A percentile compares a stretch with the other conserved stretches of the same genome.
These are phyloP conservation scores for Termitomyces sp. DNA, from an alignment of 768 basidiomycete genomes.

Conservation along the genomic window DNA sequence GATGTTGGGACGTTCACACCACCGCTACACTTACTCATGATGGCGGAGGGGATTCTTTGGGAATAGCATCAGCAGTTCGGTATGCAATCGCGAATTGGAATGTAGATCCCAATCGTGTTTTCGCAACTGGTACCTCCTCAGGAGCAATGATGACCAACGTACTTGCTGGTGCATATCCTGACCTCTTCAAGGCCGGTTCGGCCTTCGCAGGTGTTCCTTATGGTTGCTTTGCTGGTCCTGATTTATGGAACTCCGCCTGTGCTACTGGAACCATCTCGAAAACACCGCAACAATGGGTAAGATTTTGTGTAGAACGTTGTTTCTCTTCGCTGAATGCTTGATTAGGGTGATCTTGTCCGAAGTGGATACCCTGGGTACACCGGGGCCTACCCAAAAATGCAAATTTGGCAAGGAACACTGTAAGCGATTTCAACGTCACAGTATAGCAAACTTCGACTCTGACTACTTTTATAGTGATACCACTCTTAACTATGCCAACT, in stretches of 20 bases:
- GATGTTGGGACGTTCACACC: slow-evolving; percentile 53
- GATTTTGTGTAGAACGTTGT: slow-evolving; percentile 2
- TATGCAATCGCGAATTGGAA: slow-evolving; percentile 46
- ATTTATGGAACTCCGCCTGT: slow-evolving; percentile 46
- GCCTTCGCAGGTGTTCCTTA: slow-evolving; percentile 52
- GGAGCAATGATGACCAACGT: slow-evolving; percentile 64
- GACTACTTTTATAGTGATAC: slow-evolving; percentile 35
- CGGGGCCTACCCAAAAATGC: slow-evolving; percentile 46
- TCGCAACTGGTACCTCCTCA: slow-evolving; percentile 48
- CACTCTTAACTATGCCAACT: slow-evolving; percentile 48
- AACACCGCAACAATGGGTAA: slow-evolving; percentile 46
- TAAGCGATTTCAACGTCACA: slow-evolving; percentile 5
- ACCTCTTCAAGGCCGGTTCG: slow-evolving; percentile 46
- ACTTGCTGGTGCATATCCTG: slow-evolving; percentile 50
- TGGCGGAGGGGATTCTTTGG: slow-evolving; percentile 51
- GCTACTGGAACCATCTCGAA: slow-evolving; percentile 38
- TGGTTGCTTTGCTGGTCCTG: slow-evolving; percentile 48
- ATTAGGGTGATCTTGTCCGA: slow-evolving; percentile 42
- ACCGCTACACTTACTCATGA: slow-evolving; percentile 51
- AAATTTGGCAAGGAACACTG: slow-evolving; percentile 53
- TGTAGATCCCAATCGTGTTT: slow-evolving; percentile 45
- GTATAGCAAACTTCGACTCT: neutral
- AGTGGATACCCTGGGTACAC: slow-evolving; percentile 50
- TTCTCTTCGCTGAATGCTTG: neutral
- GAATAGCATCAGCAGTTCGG: slow-evolving; percentile 42